These are phyloP conservation scores for Colletotrichum agaves DNA, from an alignment of 2,329 filamentous ascomycete genomes.

Conservation along the genomic window DNA sequence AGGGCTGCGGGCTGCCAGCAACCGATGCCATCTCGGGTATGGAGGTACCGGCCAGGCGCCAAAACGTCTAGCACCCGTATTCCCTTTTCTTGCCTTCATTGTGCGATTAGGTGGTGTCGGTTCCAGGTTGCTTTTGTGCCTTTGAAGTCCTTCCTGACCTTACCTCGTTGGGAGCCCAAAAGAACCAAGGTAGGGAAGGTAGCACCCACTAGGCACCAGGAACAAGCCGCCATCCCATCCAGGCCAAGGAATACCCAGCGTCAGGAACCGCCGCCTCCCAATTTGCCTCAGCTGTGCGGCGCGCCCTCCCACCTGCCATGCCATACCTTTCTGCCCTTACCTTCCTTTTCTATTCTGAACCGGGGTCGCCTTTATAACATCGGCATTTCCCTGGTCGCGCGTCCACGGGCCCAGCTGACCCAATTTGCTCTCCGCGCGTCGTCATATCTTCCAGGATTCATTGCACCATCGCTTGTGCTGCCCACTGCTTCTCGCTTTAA, in stretches of 20 bases:
- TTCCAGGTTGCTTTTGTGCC: neutral
- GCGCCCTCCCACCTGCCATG: slow-evolving; percentile 28
- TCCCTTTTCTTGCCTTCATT: neutral
- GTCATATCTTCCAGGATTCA: slow-evolving; percentile 36
- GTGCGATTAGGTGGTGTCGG: neutral
- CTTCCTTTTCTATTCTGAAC: neutral
- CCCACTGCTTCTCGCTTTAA: slow-evolving; percentile 35
- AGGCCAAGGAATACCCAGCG: slow-evolving; percentile 20
- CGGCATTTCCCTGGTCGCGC: slow-evolving; percentile 29
- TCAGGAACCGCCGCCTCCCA: slow-evolving; percentile 34
- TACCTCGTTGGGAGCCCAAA: neutral
- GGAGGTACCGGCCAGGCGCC: neutral
- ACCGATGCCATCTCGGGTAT: neutral
- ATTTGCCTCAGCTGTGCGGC: slow-evolving; percentile 18
- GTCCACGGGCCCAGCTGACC: slow-evolving; percentile 11
- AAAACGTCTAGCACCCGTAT: slow-evolving; percentile 3
- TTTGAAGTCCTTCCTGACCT: neutral
- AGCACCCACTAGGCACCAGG: slow-evolving; percentile 14
- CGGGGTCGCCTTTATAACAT: slow-evolving; percentile 31
- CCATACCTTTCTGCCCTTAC: slow-evolving; percentile 8
- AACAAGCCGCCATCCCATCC: slow-evolving; percentile 26
- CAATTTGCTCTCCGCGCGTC: slow-evolving; percentile 29
- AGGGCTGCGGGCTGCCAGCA: neutral
- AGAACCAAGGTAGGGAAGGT: neutral
- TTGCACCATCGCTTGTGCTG: slow-evolving; percentile 25